phyloP scores from a whole-genome alignment of 352 stramenopile genomes.

The Stephanocyclus meneghinianus region DNA sequence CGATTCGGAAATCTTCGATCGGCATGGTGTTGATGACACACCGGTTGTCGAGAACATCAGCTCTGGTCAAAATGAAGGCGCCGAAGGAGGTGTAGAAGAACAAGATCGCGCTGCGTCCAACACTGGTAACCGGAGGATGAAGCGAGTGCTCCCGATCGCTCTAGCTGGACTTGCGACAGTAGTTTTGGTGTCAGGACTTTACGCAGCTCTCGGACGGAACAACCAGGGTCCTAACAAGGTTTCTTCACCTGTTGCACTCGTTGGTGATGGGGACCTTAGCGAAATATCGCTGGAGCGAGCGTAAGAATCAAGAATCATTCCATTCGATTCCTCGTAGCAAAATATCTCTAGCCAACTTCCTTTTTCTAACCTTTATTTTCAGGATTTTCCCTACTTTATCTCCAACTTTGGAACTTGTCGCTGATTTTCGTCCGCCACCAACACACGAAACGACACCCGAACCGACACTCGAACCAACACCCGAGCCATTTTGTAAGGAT shows the following conservation, averaged over 20 bases:
- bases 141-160: background rate
- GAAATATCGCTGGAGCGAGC: background rate
- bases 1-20: background rate
- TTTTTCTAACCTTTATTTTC: too few species aligned
- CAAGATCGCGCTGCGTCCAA: background rate
- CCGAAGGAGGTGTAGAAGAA: too few species aligned
- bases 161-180: background rate
- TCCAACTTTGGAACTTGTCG: too few species aligned
- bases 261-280: background rate
- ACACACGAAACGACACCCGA: background rate
- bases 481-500: background rate
- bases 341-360: too few species aligned
- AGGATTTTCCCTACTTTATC: too few species aligned
- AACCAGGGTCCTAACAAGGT: background rate
- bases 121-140: background rate
- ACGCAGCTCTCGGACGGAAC: conserved; percentile 3
- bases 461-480: background rate
- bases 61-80: background rate
- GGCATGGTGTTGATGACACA: too few species aligned
- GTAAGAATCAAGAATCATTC: background rate
- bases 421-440: too few species aligned
- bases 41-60: background rate
- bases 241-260: background rate
- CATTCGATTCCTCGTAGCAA: too few species aligned
- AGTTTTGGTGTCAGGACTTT: background rate